These are phyloP conservation scores for Fraxinus sp. DNA, from an alignment of 305 asterid species.

Conservation along the genomic window DNA sequence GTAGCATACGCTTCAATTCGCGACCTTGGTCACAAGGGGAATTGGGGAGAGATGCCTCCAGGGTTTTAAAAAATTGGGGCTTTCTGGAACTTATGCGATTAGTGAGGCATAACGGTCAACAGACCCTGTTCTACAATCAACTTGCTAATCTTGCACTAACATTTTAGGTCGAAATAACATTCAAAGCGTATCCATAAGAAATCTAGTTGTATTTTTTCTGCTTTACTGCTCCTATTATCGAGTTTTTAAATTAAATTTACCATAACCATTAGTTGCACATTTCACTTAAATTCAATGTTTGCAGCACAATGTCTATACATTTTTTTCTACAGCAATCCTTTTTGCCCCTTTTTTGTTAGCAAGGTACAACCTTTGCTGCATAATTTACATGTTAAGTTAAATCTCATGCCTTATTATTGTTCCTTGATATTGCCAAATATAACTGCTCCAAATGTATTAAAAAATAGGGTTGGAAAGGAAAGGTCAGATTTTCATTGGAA, in stretches of 20 bases:
- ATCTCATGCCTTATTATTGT: background rate
- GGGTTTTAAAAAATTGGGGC: background rate
- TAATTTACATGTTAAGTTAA: background rate
- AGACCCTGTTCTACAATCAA: background rate
- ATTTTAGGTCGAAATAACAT: background rate
- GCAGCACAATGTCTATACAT: background rate
- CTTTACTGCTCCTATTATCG: slow-evolving; percentile 5
- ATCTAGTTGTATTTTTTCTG: background rate
- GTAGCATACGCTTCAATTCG: slow-evolving; percentile 20
- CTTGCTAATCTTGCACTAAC: background rate
- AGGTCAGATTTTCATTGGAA: slow-evolving; percentile 1
- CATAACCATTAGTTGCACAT: background rate
- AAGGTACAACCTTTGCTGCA: slow-evolving; percentile 8
- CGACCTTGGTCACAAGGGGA: background rate
- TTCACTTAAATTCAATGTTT: slow-evolving; percentile 2
- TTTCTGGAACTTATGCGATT: background rate
- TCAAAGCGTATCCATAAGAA: background rate
- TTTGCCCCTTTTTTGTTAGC: slow-evolving; percentile 3
- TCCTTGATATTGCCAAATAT: background rate
- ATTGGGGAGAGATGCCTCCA: background rate
- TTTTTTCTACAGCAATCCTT: slow-evolving; percentile 7
- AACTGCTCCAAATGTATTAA: background rate
- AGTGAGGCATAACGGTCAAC: background rate
- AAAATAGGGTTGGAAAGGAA: background rate
- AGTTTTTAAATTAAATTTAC: background rate